These are phyloP conservation scores for Diaporthe citrichinensis DNA, from an alignment of 2,329 filamentous ascomycete genomes.

Conservation along the genomic window DNA sequence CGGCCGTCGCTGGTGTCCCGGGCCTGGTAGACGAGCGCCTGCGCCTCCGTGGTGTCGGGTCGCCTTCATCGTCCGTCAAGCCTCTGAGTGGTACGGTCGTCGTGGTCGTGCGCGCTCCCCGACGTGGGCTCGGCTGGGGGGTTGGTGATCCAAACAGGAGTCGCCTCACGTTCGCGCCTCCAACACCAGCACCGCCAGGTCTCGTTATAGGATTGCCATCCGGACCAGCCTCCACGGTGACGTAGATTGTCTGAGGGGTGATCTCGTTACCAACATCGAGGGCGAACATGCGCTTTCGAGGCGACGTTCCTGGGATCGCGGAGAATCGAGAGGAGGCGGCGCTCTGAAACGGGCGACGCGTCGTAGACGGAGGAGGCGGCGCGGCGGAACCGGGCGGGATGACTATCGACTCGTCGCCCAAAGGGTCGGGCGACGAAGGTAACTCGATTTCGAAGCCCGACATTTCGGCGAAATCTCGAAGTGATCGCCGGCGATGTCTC, in stretches of 20 bases:
- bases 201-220: slow-evolving; percentile 41
- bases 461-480: slow-evolving; percentile 43
- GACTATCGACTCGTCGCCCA: slow-evolving; percentile 53
- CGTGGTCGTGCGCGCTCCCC: slow-evolving; percentile 59
- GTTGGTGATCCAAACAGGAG: slow-evolving; percentile 61
- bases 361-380: slow-evolving; percentile 40
- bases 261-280: slow-evolving; percentile 66
- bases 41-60: slow-evolving; percentile 57
- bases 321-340: slow-evolving; percentile 55
- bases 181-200: not conserved
- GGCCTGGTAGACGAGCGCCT: slow-evolving; percentile 65
- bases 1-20: slow-evolving; percentile 63
- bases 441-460: slow-evolving; percentile 47
- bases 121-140: slow-evolving; percentile 54
- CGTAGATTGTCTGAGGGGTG: slow-evolving; percentile 66
- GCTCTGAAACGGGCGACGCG: slow-evolving; percentile 59
- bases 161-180: slow-evolving; percentile 50
- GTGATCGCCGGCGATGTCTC: slow-evolving; percentile 41
- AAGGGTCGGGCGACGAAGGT: slow-evolving; percentile 53
- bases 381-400: slow-evolving; percentile 44
- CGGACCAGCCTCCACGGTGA: slow-evolving; percentile 68
- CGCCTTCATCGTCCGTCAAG: slow-evolving; percentile 59
- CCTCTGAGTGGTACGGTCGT: slow-evolving; percentile 65
- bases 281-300: slow-evolving; percentile 70
- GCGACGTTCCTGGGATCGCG: slow-evolving; percentile 54